A percentile compares a stretch with the other conserved stretches of the same genome.
These are phyloP conservation scores for Crucihimalaya himalaica DNA, from an alignment of 345 rosid species.

Conservation along the genomic window DNA sequence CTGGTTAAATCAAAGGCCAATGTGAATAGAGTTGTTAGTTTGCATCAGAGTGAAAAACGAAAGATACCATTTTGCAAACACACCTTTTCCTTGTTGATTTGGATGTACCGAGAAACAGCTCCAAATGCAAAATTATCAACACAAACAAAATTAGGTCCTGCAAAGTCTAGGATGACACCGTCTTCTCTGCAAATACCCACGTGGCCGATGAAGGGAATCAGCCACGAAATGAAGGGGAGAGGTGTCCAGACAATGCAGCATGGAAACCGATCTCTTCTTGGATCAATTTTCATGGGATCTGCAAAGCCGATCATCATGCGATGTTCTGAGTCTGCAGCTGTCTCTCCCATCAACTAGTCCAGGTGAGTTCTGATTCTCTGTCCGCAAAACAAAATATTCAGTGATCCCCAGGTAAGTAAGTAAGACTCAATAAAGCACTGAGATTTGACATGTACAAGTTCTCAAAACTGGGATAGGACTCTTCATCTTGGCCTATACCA, in stretches of 20 bases:
- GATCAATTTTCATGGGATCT: slow-evolving; percentile 58
- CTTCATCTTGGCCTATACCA: slow-evolving; percentile 7
- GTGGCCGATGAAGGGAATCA: slow-evolving; percentile 89
- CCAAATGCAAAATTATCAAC: slow-evolving; percentile 89
- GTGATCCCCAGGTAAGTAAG: background rate
- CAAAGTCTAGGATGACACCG: slow-evolving; percentile 88
- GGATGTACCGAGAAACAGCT: slow-evolving; percentile 71
- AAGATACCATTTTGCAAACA: background rate
- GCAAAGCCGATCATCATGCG: slow-evolving; percentile 44
- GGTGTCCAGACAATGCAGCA: slow-evolving; percentile 94
- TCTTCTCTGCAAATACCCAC: slow-evolving; percentile 89
- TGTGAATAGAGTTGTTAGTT: background rate
- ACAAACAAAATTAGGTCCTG: slow-evolving; percentile 91
- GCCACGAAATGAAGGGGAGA: slow-evolving; percentile 87
- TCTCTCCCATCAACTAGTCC: slow-evolving; percentile 36
- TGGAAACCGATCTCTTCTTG: slow-evolving; percentile 70
- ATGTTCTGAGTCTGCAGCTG: slow-evolving; percentile 26
- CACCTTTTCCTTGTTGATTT: slow-evolving; percentile 75
- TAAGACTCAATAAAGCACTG: background rate
- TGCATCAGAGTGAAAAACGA: background rate
- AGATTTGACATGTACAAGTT: background rate
- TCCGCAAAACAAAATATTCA: background rate
- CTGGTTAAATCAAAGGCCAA: slow-evolving; percentile 28
- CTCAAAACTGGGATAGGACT: background rate
- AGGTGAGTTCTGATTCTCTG: slow-evolving; percentile 8